Evolutionary conservation across 345 rosid genomes (phyloP).

Genomic region (Reutealis trisperma): DNA sequence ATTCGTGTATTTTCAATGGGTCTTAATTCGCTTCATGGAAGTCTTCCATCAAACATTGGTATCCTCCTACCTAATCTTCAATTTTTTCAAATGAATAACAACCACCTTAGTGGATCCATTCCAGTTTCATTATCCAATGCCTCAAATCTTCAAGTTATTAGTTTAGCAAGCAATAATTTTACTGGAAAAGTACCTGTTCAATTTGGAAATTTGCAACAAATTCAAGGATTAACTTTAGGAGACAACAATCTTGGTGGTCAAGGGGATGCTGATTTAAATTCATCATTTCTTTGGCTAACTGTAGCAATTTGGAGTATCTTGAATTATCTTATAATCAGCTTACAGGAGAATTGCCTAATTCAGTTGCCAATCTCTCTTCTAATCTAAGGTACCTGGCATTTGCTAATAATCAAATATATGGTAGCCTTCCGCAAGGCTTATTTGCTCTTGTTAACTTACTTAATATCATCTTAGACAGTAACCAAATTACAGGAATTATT

Average conservation of each 20-base stretch:
- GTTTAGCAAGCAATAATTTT: not conserved
- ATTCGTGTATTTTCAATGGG: not conserved
- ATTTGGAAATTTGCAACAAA: not conserved
- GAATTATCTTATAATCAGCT: not conserved
- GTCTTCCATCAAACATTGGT: not conserved
- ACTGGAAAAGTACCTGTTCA: not conserved
- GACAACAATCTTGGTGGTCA: no score
- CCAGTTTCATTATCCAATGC: not conserved
- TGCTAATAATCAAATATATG: not conserved
- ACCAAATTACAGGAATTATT: slow-evolving; percentile 3
- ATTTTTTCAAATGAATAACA: not conserved
- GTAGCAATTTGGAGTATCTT: not conserved
- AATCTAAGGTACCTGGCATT: not conserved
- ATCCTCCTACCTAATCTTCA: not conserved
- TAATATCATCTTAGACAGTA: not conserved
- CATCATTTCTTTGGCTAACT: slow-evolving; percentile 6
- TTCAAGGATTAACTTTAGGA: no score
- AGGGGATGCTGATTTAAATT: no score
- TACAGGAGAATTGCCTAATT: not conserved
- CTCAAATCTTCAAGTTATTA: not conserved
- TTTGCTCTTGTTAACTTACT: not conserved
- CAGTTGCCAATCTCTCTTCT: not conserved
- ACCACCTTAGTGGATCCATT: not conserved
- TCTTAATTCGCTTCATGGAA: not conserved
- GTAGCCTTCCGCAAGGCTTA: not conserved